Evolutionary conservation across 2,329 filamentous ascomycete genomes (phyloP), one percentile per base, ranked within the genome.

Genomic region (Aspergillus sp.): DNA sequence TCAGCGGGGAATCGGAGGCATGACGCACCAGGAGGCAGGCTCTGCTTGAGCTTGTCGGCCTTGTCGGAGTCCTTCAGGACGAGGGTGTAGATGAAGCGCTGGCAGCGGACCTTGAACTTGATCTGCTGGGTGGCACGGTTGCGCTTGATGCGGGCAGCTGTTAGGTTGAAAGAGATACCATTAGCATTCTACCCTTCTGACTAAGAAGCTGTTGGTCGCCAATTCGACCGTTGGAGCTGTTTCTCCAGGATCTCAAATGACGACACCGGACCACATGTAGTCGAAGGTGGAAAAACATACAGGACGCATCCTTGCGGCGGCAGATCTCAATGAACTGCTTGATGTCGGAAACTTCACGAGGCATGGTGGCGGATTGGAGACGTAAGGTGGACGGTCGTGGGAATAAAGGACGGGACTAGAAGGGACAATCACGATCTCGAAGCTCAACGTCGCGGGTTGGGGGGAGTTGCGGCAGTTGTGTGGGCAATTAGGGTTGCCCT

Each of bases 101-200:
- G 84, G 88, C 94, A 97, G 79, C 94, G 90, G 85, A 99, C 93
- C 90, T 99, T 99, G 91, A 99, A 97, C 89, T 99, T 99, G 87
- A 94, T 92, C 84, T 93, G 87, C 76, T 87, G 84, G 73, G 82
- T 81, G 81, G 88, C 87, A 79, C 86, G 88, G 86, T 87, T 95
- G 85, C 95, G 94, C 91, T 97, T 93, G 84, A 93, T 90, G 78
- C 89, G 87, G 74, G 89, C 89, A 79, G 89, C 89, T 93, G 61
- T 45, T 26, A 48, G 50, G n/a, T 46, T n/a, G 7, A 20, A 46
- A 57, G 56, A 45, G 49, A 61, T 60, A 52, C 55, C 47, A 51
- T 53, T 49, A 51, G 49, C 50, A 41, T 56, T 51, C 17, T 17
- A 10, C 19, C 10, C 17, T 9, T 20, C 40, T 8, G 17, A 44